These are phyloP conservation scores for Dalbergia cochinchinensis DNA, from an alignment of 306 rosid species.

Conservation along the genomic window DNA sequence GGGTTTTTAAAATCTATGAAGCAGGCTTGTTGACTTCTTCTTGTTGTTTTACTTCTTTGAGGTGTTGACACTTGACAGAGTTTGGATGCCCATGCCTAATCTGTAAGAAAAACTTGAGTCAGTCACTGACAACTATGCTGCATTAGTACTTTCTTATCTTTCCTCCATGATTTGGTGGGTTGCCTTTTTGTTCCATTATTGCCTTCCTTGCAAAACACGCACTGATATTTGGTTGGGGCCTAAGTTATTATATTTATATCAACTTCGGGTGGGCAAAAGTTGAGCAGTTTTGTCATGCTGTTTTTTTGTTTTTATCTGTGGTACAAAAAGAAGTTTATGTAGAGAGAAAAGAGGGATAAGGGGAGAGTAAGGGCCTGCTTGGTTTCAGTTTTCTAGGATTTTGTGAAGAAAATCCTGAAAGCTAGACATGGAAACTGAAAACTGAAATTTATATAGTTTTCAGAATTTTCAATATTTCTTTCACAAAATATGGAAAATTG, in stretches of 20 bases:
- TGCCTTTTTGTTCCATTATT: not conserved
- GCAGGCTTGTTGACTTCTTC: not conserved
- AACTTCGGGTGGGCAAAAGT: constrained; percentile 7
- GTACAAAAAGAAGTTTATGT: not conserved
- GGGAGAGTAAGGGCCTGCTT: too few species aligned
- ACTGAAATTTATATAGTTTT: too few species aligned
- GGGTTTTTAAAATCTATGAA: constrained; percentile 34
- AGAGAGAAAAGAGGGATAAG: not conserved
- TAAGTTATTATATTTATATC: not conserved
- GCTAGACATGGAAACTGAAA: too few species aligned
- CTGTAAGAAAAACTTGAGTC: constrained; percentile 34
- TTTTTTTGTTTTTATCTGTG: not conserved
- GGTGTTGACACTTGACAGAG: not conserved
- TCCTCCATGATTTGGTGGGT: constrained; percentile 23
- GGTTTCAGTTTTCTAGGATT: too few species aligned
- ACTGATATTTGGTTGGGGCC: not conserved
- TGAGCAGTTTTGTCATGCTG: constrained; percentile 7
- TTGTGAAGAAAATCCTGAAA: too few species aligned
- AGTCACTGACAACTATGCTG: constrained; percentile 1
- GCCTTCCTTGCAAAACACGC: not conserved
- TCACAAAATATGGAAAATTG: too few species aligned
- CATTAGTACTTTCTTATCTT: not conserved
- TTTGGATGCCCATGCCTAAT: constrained; percentile 28
- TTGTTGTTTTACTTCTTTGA: constrained; percentile 12
- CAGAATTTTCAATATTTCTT: too few species aligned